Conservation (phyloP, 768 basidiomycete genomes). For the Chalciporus pseudorubinellus region DNA sequence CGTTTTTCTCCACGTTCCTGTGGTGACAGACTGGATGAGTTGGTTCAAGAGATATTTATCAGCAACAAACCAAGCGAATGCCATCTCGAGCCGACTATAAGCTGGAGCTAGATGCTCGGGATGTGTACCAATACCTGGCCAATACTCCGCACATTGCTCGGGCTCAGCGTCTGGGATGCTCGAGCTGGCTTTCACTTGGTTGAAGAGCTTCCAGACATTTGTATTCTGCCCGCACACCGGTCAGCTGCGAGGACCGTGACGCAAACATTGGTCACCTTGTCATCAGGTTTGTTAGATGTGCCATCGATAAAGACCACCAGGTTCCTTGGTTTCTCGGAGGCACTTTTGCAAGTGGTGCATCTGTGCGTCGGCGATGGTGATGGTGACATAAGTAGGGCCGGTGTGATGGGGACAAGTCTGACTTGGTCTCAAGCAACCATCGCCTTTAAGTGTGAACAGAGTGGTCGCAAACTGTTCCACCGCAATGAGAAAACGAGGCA, state of each 20-base stretch:
- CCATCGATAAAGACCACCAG: constrained; percentile 22
- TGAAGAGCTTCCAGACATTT: constrained; percentile 33
- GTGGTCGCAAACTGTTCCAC: neutral
- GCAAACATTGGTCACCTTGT: constrained; percentile 37
- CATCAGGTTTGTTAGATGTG: constrained; percentile 11
- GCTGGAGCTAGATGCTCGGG: neutral
- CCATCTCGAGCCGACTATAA: neutral
- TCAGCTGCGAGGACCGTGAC: neutral
- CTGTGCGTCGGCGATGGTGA: neutral
- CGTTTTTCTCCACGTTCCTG: constrained; percentile 9
- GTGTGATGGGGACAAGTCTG: neutral
- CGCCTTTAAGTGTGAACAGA: neutral
- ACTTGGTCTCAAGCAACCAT: neutral
- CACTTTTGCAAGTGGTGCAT: neutral
- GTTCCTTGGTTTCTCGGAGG: constrained; percentile 26
- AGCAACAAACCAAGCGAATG: constrained; percentile 3
- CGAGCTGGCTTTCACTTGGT: constrained; percentile 3
- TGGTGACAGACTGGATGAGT: neutral
- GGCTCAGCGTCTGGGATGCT: constrained; percentile 4
- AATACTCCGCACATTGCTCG: constrained; percentile 28
- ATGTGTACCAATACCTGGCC: constrained; percentile 34
- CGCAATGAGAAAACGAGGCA: neutral
- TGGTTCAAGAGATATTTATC: neutral
- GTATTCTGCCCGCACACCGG: constrained; percentile 22
- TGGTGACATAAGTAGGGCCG: neutral